Conservation (phyloP, 2,329 filamentous ascomycete species). For the Exophiala sp. region DNA sequence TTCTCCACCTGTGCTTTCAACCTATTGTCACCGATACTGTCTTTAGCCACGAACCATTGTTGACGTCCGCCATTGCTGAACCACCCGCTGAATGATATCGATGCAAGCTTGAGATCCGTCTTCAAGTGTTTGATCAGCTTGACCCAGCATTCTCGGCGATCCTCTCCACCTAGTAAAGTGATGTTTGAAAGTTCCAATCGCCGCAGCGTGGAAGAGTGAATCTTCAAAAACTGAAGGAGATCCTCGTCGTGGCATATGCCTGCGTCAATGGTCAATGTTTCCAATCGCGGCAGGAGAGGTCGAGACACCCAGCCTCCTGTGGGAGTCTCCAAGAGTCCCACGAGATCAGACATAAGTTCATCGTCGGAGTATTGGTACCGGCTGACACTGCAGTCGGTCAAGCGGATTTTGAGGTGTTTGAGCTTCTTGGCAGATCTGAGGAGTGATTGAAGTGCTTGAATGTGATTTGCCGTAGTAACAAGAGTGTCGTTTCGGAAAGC, state of each 20-base stretch:
- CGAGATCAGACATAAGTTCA: conserved; percentile 17
- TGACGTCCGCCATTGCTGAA: conserved; percentile 25
- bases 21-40: conserved; percentile 10
- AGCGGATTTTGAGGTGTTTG: conserved; percentile 12
- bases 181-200: conserved; percentile 21
- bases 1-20: conserved; percentile 21
- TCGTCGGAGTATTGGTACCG: conserved; percentile 17
- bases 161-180: conserved; percentile 20
- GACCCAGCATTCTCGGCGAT: conserved; percentile 25
- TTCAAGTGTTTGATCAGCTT: conserved; percentile 20
- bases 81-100: conserved; percentile 22
- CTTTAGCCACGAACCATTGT: conserved; percentile 25
- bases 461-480: conserved; percentile 11
- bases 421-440: conserved; percentile 15
- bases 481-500: conserved; percentile 19
- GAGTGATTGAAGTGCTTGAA: conserved; percentile 15
- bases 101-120: conserved; percentile 16
- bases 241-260: conserved; percentile 23
- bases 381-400: conserved; percentile 18
- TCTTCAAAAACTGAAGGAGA: conserved; percentile 21
- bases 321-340: conserved; percentile 14
- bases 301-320: conserved; percentile 14
- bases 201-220: conserved; percentile 20
- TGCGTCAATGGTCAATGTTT: conserved; percentile 15
- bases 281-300: conserved; percentile 16